A percentile compares a stretch with the other conserved stretches of the same genome.
Evolutionary conservation across 2,329 filamentous ascomycete genomes (phyloP).

Genomic region (Blastomyces gilchristii): DNA sequence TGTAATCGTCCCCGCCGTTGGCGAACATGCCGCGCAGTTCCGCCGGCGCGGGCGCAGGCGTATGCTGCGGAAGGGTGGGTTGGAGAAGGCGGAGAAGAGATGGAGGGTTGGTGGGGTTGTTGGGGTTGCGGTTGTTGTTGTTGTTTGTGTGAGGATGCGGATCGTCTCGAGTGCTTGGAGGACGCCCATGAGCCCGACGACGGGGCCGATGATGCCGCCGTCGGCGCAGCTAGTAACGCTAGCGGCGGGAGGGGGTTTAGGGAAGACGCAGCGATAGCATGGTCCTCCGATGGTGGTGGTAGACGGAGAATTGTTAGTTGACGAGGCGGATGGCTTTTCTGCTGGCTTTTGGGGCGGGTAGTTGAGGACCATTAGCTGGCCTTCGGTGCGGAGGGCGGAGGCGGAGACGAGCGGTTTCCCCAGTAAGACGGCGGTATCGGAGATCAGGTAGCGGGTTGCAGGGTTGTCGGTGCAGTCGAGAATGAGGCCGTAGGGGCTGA

Average conservation of each 20-base stretch:
- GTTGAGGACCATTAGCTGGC: slow-evolving; percentile 83
- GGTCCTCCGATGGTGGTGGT: slow-evolving; percentile 44
- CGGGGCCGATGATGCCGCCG: slow-evolving; percentile 82
- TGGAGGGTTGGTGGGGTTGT: slow-evolving; percentile 24
- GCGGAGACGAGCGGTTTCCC: slow-evolving; percentile 76
- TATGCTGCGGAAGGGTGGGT: slow-evolving; percentile 57
- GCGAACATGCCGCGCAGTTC: slow-evolving; percentile 68
- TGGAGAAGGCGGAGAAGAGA: slow-evolving; percentile 37
- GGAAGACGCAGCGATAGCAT: slow-evolving; percentile 91
- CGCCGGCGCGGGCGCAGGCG: slow-evolving; percentile 58
- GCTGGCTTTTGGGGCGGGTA: slow-evolving; percentile 56
- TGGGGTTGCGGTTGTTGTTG: not conserved
- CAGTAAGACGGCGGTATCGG: slow-evolving; percentile 74
- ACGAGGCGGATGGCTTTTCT: slow-evolving; percentile 43
- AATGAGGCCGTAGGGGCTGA: slow-evolving; percentile 66
- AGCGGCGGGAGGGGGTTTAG: slow-evolving; percentile 71
- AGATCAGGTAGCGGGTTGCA: slow-evolving; percentile 82
- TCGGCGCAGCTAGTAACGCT: slow-evolving; percentile 82
- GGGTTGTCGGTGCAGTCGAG: slow-evolving; percentile 95
- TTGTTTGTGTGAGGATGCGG: slow-evolving; percentile 54
- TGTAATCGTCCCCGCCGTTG: slow-evolving; percentile 47
- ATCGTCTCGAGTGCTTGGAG: slow-evolving; percentile 83
- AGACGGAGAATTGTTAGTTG: not conserved
- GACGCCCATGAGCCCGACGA: slow-evolving; percentile 87
- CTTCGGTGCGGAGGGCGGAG: slow-evolving; percentile 77